These are phyloP conservation scores for Euphorbia peplus DNA, from an alignment of 345 rosid species.

Conservation along the genomic window DNA sequence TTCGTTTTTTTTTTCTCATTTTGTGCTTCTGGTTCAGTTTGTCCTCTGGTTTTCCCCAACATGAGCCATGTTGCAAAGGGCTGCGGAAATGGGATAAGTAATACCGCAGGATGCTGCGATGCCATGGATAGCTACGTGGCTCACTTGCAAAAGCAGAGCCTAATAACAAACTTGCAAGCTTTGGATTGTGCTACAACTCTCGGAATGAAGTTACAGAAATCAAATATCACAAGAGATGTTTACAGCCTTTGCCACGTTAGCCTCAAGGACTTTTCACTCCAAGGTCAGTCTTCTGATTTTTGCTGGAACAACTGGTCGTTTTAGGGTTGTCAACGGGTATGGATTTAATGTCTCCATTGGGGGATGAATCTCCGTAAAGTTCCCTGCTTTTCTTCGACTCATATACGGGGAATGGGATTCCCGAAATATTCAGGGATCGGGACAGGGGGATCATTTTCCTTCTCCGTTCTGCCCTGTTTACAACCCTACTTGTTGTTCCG, in stretches of 20 bases:
- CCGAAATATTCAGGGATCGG: no score
- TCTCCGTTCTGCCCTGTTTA: background rate
- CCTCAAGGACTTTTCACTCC: constrained; percentile 96
- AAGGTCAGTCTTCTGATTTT: constrained; percentile 65
- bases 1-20: background rate
- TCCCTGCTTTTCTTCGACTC: no score
- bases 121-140: constrained; percentile 82
- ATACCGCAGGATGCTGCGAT: constrained; percentile 61
- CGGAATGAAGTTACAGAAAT: constrained; percentile 61
- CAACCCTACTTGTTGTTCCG: no score
- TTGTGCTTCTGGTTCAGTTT: constrained; percentile 48
- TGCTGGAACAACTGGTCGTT: background rate
- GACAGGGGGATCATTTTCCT: no score
- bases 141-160: constrained; percentile 91
- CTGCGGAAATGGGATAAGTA: constrained; percentile 52
- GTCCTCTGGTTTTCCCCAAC: constrained; percentile 83
- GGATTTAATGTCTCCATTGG: no score
- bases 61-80: constrained; percentile 61
- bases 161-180: constrained; percentile 92
- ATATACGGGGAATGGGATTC: no score
- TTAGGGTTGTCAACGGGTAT: no score
- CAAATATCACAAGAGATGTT: constrained; percentile 61
- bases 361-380: no score
- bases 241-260: constrained; percentile 77
- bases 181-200: constrained; percentile 78